Evolutionary conservation across 305 asterid species (phyloP), one percentile per base, ranked within the genome.

Genomic region (Salvia sclarea): DNA sequence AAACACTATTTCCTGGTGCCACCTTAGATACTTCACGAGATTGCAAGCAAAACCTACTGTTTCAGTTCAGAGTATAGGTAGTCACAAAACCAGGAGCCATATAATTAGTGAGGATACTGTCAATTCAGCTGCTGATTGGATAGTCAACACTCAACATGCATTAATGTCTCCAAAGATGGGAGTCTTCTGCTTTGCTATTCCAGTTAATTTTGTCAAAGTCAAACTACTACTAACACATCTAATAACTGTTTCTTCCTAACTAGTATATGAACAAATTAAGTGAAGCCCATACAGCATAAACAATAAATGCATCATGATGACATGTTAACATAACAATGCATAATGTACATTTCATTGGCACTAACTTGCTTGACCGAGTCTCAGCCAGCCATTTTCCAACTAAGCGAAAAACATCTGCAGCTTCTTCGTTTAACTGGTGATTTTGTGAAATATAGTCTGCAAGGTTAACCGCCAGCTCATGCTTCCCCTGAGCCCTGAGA

Each of bases 331-430:
- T n/a, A n/a, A n/a, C n/a, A n/a, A n/a, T 49, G 68, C 53, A 44
- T 30, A 64, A 45, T 40, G 56, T 17, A 21, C 56, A 76, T 43
- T 40, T 54, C 25, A 75, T 43, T 50, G 71, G 56, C 47, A 88
- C 91, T 87, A 56, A 90, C 97, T 86, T 90, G 98, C 98, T 90
- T 65, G 98, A 85, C 61, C 95, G 90, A 77, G 96, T 85, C 81
- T 88, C 98, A 41, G 96, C 98, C 69, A 91, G 84, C 97, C 98
- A 93, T 82, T 93, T 91, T 69, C 98, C 97, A 68, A 87, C 91
- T 73, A 93, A 80, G 78, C 95, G 97, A 78, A 82, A 88, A 38
- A 90, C 98, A 71, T 90, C 96, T 54, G 96, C 83, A 48, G 91
- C 85, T 57, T 85, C 90, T 66, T 81, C 80, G 24, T 81, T 85